Conservation (phyloP, 352 stramenopile genomes). For the Phytopythium cucurbitacearum region DNA sequence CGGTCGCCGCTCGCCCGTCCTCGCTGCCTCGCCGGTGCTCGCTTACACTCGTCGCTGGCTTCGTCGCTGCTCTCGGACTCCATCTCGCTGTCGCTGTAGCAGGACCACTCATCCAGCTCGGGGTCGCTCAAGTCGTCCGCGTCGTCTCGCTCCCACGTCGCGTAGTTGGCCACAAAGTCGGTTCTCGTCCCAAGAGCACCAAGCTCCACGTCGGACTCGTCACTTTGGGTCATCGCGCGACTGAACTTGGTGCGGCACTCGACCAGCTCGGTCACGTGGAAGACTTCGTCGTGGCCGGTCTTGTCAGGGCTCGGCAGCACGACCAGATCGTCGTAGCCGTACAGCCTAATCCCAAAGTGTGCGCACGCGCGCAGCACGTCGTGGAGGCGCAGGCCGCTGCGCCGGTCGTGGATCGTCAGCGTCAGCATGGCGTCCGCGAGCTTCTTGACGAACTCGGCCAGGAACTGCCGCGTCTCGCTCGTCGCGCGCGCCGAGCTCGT, state of each 20-base stretch:
- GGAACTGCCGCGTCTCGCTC: constrained; percentile 32
- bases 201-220: constrained; percentile 65
- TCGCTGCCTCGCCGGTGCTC: neutral
- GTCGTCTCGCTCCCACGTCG: constrained; percentile 26
- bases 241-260: constrained; percentile 38
- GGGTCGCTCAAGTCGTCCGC: constrained; percentile 42
- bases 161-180: constrained; percentile 64
- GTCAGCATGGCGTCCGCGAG: constrained; percentile 46
- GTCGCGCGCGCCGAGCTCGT: constrained; percentile 34
- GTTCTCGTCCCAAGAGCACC: constrained; percentile 38
- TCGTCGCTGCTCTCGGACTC: constrained; percentile 32
- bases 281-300: constrained; percentile 14
- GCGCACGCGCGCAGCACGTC: constrained; percentile 65
- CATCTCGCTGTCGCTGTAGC: constrained; percentile 54
- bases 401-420: constrained; percentile 39
- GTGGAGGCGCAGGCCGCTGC: constrained; percentile 43
- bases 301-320: constrained; percentile 21
- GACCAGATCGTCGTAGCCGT: constrained; percentile 80
- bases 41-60: neutral
- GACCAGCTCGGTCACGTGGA: constrained; percentile 73
- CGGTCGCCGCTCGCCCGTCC: neutral
- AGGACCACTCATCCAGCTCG: constrained; percentile 53
- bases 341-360: constrained; percentile 64
- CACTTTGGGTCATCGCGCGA: constrained; percentile 19
- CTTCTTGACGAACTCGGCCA: constrained; percentile 51